Base-by-base conservation (phyloP, 805 yeast species). In the Candida bentonensis region DNA sequence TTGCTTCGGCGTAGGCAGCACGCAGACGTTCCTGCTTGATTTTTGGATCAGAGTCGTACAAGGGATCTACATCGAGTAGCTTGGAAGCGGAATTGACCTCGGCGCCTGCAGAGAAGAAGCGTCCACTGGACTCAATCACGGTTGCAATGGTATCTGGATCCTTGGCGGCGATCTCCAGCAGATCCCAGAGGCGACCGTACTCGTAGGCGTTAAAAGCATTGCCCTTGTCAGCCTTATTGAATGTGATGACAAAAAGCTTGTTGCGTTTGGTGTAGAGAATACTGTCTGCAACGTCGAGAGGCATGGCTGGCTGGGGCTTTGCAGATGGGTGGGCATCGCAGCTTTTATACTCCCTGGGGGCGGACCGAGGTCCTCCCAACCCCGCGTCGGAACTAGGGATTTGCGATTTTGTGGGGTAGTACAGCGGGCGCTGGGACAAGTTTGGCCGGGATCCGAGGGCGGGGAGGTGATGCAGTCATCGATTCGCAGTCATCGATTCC, bases 61-160 rank as follows among this genome's bases (percentile, higher is more conserved):
- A 9, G 20, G 7, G 17, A 11, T 30, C n/a, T 15, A 9, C 36
- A 9, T 11, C 5, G 36, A 4, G 39, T 11, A 39, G 22, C 22
- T 23, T 28, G 2, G 43, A 23, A 56, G 15, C 42, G 11, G 43
- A 13, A 42, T 65, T 69, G 43, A 82, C 73, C 57, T 85, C 79
- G 20, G 95, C 96, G 22, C 96, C 96, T 3, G 94, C 81, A 22
- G 86, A 77, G 60, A 85, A 86, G 59, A 73, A 82, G 46, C 79
- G 67, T 0, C 95, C 95, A 0, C 81, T 67, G 28, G 86, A 70
- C 55, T 76, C 78, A 42, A 86, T 61, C 42, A 82, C 64, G 1
- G 95, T 86, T 21, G 76, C 70, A 4, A 71, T 55, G 0, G 89
- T 78, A 20, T 68, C 65, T 22, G 75, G 75, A 46, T 82, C 79